These are phyloP conservation scores for Crepidotus variabilis DNA, from an alignment of 768 basidiomycete species.

Conservation along the genomic window DNA sequence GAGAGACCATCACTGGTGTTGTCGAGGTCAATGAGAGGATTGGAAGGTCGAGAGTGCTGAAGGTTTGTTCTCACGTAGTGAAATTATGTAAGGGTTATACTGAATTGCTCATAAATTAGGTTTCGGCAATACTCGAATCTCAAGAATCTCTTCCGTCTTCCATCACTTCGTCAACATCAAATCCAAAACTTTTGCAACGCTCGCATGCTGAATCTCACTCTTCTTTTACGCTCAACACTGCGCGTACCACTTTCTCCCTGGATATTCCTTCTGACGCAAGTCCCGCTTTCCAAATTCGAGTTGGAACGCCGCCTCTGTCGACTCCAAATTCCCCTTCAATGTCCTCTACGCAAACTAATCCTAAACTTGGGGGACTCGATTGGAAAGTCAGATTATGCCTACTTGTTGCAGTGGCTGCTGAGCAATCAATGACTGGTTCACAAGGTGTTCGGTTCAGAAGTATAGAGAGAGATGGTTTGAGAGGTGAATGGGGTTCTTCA, in stretches of 20 bases:
- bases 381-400: slow-evolving; percentile 89
- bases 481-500: slow-evolving; percentile 70
- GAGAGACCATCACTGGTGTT: slow-evolving; percentile 88
- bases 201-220: slow-evolving; percentile 86
- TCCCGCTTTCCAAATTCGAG: slow-evolving; percentile 74
- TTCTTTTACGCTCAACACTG: slow-evolving; percentile 65
- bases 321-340: slow-evolving; percentile 8
- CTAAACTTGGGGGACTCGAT: slow-evolving; percentile 66
- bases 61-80: slow-evolving; percentile 45
- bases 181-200: slow-evolving; percentile 55
- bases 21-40: slow-evolving; percentile 78
- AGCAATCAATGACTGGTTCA: slow-evolving; percentile 37
- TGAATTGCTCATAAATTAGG: slow-evolving; percentile 36
- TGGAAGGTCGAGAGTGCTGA: slow-evolving; percentile 74
- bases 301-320: slow-evolving; percentile 28
- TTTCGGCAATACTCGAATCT: slow-evolving; percentile 86
- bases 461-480: slow-evolving; percentile 51
- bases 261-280: slow-evolving; percentile 93
- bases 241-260: slow-evolving; percentile 81
- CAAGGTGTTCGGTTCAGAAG: slow-evolving; percentile 53
- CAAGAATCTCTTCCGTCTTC: slow-evolving; percentile 77
- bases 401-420: slow-evolving; percentile 69
- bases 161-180: slow-evolving; percentile 40
- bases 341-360: slow-evolving; percentile 12
- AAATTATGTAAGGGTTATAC: neutral